Percentiles rank a stretch among this genome's conserved stretches.
Conservation (phyloP, 2,329 filamentous ascomycete species). For the Epichloe elymi region DNA sequence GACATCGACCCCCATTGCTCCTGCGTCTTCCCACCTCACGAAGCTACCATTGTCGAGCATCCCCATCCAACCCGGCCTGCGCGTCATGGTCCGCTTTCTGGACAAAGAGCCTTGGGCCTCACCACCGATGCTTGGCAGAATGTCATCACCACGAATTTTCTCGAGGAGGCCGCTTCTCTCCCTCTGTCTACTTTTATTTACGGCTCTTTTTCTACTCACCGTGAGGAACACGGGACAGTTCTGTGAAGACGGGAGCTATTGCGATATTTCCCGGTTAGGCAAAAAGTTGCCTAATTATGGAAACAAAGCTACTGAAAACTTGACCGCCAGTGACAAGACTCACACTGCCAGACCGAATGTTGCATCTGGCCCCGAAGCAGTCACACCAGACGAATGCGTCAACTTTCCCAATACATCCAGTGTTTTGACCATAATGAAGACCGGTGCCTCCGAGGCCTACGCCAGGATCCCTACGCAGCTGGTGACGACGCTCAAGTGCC, state of each 20-base stretch:
- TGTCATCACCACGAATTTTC: slow-evolving; percentile 13
- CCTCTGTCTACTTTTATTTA: slow-evolving; percentile 15
- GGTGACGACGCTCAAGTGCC: slow-evolving; percentile 36
- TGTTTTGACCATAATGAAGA: slow-evolving; percentile 42
- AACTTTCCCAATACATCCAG: slow-evolving; percentile 31
- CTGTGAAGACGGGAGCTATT: slow-evolving; percentile 17
- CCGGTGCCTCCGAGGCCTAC: slow-evolving; percentile 41
- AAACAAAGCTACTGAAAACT: background rate
- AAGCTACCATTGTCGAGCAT: background rate
- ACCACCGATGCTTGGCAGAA: slow-evolving; percentile 4
- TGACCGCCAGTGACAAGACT: background rate
- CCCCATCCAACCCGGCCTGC: background rate
- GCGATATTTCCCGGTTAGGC: slow-evolving; percentile 7
- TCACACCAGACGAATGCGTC: slow-evolving; percentile 19
- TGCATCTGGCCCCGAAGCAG: slow-evolving; percentile 5
- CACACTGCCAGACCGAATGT: background rate
- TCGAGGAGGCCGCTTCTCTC: slow-evolving; percentile 16
- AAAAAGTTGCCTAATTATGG: slow-evolving; percentile 4
- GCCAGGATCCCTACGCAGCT: slow-evolving; percentile 40
- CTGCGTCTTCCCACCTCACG: background rate
- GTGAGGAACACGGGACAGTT: slow-evolving; percentile 18
- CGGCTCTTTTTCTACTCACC: slow-evolving; percentile 20
- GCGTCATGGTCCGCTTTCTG: slow-evolving; percentile 3
- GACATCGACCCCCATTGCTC: background rate
- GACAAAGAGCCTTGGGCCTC: slow-evolving; percentile 4